Evolutionary conservation across 257 asterid species (phyloP).

Genomic region (Solanum piurae): DNA sequence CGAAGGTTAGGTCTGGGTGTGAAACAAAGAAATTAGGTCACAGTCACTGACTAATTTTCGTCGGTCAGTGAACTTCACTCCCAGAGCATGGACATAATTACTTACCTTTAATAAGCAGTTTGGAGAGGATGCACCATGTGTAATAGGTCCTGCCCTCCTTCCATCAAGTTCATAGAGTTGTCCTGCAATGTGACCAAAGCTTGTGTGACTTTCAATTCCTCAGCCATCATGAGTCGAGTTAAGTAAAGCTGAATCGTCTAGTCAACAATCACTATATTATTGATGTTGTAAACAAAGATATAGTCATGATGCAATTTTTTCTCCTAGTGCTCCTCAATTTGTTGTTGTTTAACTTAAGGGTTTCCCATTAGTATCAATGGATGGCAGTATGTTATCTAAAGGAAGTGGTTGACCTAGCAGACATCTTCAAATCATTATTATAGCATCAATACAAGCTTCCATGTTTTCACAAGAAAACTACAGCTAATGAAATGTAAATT

Average conservation of each 20-base stretch:
- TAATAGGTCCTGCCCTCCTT: conserved; percentile 68
- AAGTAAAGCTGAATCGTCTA: neutral
- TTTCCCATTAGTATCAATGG: neutral
- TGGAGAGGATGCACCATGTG: conserved; percentile 75
- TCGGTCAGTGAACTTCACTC: neutral
- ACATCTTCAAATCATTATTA: neutral
- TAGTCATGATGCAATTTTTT: neutral
- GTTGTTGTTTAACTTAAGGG: neutral
- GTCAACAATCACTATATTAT: neutral
- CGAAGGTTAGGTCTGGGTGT: neutral
- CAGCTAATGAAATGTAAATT: neutral
- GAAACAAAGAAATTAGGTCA: neutral
- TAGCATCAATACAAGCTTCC: neutral
- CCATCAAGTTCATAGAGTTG: conserved; percentile 90
- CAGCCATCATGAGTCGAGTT: neutral
- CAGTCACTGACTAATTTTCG: neutral
- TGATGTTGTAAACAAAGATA: neutral
- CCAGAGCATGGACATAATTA: neutral
- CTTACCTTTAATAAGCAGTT: conserved; percentile 49
- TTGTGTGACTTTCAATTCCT: neutral
- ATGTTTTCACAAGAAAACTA: neutral
- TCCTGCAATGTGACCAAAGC: conserved; percentile 22
- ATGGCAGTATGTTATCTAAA: neutral
- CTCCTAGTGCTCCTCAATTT: neutral
- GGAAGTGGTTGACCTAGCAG: neutral